Base-by-base conservation (phyloP, 129 eudicot genomes). In the Heracleum sosnowskyi region DNA sequence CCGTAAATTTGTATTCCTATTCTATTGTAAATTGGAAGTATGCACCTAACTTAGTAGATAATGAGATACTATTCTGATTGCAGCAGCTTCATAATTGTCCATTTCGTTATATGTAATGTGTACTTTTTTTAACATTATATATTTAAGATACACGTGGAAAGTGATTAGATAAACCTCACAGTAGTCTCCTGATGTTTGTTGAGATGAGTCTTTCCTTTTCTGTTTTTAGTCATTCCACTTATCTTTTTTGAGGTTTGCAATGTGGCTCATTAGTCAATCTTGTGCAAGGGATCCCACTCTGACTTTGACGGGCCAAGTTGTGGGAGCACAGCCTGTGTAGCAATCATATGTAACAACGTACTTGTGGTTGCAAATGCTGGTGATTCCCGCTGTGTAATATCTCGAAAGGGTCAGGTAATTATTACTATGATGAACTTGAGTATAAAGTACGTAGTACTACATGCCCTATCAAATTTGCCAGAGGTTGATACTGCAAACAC, bases 251-350 rank as follows among this genome's bases (percentile, higher is more conserved):
- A 63, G 77, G 40, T 60, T 77, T 83, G 63, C 79, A 72, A 36
- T 42, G 39, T 55, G 66, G 76, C 81, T 82, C 79, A 82, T 76
- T 76, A 69, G 29, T 69, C 33, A 79, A 72, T 76, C 57, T 73
- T 82, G 79, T 57, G 75, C 77, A 76, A 86, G 90, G 95, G 92
- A 40, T 79, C 84, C 75, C 90, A 87, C 77, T 86, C 89, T 73
- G 89, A 84, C 68, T 88, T 79, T 69, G 55, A 49, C 57, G 98
- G 92, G 40, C 98, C 98, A 15, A 81, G 76, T 82, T 80, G 91
- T 83, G 97, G 98, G 72, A 79, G 97, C 89, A 93, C 98, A 36
- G 97, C 98, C 79, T 93, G 98, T 66, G 97, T 89, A 69, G 97
- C 93, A 77, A 69, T 91, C 35, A 85, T 91, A 49, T 88, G 90